Percentiles rank a stretch among this genome's conserved stretches.
Conservation (phyloP, 2,329 filamentous ascomycete species). For the Hypoxylon sp. region DNA sequence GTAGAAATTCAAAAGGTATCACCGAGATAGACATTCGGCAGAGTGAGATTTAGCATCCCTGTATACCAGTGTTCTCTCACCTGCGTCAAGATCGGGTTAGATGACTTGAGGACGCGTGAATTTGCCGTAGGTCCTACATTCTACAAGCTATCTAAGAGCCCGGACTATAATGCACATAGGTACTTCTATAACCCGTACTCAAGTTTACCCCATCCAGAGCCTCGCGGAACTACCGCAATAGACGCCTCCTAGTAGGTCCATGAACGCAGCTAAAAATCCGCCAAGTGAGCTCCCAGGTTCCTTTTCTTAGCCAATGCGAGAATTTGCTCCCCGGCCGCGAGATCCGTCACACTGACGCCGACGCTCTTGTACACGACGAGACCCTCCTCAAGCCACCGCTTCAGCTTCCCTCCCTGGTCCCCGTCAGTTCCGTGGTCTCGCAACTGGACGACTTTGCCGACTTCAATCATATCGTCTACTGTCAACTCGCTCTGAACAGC, state of each 20-base stretch:
- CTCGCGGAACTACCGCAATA: neutral
- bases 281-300: neutral
- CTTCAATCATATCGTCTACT: conserved; percentile 2
- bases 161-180: neutral
- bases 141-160: neutral
- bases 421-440: neutral
- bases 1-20: no score
- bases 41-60: no score
- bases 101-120: no score
- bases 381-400: conserved; percentile 1
- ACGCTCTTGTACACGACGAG: conserved; percentile 17
- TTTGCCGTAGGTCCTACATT: no score
- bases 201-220: neutral
- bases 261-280: neutral
- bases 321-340: conserved; percentile 6
- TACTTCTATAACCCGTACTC: neutral
- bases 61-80: no score
- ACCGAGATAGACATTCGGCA: no score
- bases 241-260: neutral
- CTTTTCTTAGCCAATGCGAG: neutral
- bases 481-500: neutral
- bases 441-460: conserved; percentile 2
- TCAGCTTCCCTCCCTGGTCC: neutral
- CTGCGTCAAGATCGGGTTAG: no score
- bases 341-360: conserved; percentile 13